phyloP scores from a whole-genome alignment of 306 rosid genomes.

The Gillenia trifoliata region DNA sequence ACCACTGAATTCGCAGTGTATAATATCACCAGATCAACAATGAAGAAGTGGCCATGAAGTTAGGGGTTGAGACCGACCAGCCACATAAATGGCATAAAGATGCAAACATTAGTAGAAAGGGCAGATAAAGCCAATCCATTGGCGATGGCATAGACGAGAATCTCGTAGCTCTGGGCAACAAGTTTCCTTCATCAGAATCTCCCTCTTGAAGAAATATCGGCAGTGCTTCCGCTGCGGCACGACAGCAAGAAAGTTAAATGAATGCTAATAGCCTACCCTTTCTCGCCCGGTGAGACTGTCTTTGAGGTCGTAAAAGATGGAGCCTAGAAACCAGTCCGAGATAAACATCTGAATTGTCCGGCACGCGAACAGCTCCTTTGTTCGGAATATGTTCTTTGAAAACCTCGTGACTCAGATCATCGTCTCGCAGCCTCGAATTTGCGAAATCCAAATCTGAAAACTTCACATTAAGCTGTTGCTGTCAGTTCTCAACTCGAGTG shows the following conservation, averaged over 20 bases:
- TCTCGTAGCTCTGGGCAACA: constrained; percentile 80
- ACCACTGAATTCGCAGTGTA: constrained; percentile 92
- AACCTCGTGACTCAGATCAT: constrained; percentile 81
- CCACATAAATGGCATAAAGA: constrained; percentile 74
- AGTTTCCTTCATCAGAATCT: constrained; percentile 87
- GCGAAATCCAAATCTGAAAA: constrained; percentile 36
- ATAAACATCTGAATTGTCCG: constrained; percentile 83
- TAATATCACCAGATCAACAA: constrained; percentile 73
- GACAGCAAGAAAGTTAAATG: constrained; percentile 65
- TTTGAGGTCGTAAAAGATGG: constrained; percentile 75
- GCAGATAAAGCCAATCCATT: constrained; percentile 82
- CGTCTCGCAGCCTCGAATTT: constrained; percentile 68
- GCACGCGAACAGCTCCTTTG: constrained; percentile 83
- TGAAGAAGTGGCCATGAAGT: constrained; percentile 62
- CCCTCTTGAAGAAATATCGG: constrained; percentile 90
- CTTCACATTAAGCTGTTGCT: not conserved
- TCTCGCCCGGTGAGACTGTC: constrained; percentile 53
- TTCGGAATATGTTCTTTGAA: constrained; percentile 75
- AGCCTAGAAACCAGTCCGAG: constrained; percentile 76
- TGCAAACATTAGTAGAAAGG: constrained; percentile 84
- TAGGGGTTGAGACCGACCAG: constrained; percentile 74
- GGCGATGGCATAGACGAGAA: constrained; percentile 89
- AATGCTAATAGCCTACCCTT: constrained; percentile 93
- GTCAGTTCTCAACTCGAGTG: not conserved
- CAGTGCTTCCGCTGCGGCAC: constrained; percentile 77